Percentiles rank a stretch among this genome's conserved stretches.
Evolutionary conservation across 1,139 yeast genomes (phyloP).

Genomic region (Hyphopichia burtonii): DNA sequence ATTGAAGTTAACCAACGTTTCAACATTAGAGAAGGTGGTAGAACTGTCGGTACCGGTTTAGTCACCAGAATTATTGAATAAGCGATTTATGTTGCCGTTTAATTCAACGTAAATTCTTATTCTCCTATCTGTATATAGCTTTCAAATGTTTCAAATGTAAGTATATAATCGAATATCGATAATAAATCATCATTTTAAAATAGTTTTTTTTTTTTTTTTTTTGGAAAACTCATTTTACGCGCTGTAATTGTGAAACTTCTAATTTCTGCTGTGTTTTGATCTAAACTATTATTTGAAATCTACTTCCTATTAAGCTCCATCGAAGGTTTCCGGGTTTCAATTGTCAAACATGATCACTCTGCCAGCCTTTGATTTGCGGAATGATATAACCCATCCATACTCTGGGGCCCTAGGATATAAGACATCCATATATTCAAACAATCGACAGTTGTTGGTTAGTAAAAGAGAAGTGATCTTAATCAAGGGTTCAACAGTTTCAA

Average conservation of each 20-base stretch:
- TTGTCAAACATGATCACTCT: constrained; percentile 3
- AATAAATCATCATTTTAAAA: too few relatives aligned
- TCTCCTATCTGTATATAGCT: constrained; percentile 9
- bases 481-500: constrained; percentile 47
- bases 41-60: constrained; percentile 98
- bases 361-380: constrained; percentile 14
- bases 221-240: neutral
- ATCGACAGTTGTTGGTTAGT: constrained; percentile 28
- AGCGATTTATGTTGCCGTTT: constrained; percentile 1
- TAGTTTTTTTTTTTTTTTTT: neutral
- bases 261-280: neutral
- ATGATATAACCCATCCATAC: constrained; percentile 16
- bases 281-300: too few relatives aligned
- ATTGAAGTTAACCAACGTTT: constrained; percentile 96
- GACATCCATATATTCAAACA: constrained; percentile 23
- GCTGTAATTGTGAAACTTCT: neutral
- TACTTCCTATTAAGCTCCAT: too few relatives aligned
- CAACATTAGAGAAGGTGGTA: constrained; percentile 99
- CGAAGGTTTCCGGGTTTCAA: too few relatives aligned
- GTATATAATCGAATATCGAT: neutral
- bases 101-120: too few relatives aligned
- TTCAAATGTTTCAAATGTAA: constrained; percentile 5
- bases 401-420: constrained; percentile 14
- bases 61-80: constrained; percentile 89
- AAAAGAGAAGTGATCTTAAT: constrained; percentile 19